Percentiles rank a stretch among this genome's conserved stretches.
phyloP scores from a whole-genome alignment of 2,329 filamentous ascomycete genomes.

The Onygena corvina region DNA sequence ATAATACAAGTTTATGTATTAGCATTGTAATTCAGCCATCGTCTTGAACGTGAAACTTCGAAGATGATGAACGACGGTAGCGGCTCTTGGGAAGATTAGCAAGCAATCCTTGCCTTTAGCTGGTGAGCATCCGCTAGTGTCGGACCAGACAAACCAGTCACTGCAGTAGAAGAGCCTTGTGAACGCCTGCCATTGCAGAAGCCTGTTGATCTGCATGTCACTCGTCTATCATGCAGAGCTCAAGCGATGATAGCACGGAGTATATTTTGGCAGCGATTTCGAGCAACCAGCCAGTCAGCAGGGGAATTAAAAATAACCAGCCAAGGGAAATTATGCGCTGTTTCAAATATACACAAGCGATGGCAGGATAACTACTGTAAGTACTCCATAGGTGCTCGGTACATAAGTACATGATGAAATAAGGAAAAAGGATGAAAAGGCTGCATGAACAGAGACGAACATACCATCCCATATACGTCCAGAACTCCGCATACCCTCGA shows the following conservation, averaged over 20 bases:
- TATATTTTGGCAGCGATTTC: not conserved
- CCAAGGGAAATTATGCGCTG: not conserved
- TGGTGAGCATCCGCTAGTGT: not conserved
- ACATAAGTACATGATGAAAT: no score
- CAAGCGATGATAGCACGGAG: not conserved
- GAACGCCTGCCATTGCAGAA: constrained; percentile 1
- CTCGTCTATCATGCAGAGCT: not conserved
- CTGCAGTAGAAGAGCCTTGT: not conserved
- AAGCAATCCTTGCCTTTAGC: not conserved
- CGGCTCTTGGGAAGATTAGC: not conserved
- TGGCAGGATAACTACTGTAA: not conserved
- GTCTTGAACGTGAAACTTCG: not conserved
- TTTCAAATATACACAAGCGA: not conserved
- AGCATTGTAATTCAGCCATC: not conserved
- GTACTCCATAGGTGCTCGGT: no score
- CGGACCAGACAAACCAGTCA: not conserved
- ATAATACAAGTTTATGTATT: constrained; percentile 1
- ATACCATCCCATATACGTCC: not conserved
- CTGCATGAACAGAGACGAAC: constrained; percentile 4
- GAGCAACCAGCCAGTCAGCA: not conserved
- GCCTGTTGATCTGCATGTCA: not conserved
- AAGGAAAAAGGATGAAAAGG: not conserved
- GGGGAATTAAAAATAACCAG: constrained; percentile 2
- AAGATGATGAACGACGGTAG: constrained; percentile 1
- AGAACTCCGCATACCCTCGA: not conserved